Base-by-base conservation (phyloP, 805 yeast genomes). In the Sugiyamaella qingdaonensis region DNA sequence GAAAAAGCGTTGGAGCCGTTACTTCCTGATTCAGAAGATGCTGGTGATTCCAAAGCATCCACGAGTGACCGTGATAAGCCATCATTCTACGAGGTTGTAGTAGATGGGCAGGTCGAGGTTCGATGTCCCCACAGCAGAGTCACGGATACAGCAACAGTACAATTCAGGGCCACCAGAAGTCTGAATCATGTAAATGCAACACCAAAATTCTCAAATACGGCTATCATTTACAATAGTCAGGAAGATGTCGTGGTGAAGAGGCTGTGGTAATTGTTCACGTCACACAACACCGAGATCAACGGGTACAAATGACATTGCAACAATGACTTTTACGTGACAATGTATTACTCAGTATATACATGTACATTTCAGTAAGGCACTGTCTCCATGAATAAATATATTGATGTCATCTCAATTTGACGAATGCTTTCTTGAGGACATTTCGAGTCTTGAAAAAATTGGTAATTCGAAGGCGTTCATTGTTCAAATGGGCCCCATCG, bases 401-500 rank as follows among this genome's bases (percentile, higher is more conserved):
- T 49, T 21, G 19, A 19, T 19, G 49, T 49, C 43, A 39, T 10
- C 43, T 13, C 21, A 56, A 47, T 46, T 54, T 47, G 13, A 19
- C 36, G 31, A 58, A 54, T 14, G 57, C 54, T 16, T 31, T 29
- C 49, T 54, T 58, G 43, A 73, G 66, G 10, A 92, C 84, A 31
- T 75, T 76, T 54, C 90, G 79, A 55, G 92, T 78, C 54, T 85
- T 88, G 63, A 84, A 81, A 62, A 91, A 75, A 64, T 92, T 92
- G 36, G 83, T 73, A 21, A 92, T 80, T 52, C 98, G 73, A 46
- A 92, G 68, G 57, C 94, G 79, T 69, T 92, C 99, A 64, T 94
- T 86, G 63, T 85, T 82, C 61, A 92, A 77, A 73, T 92, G 99
- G 1, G 97, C 98, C 63, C 89, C 88, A 67, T 94, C 98, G 42